Conservation (phyloP, 352 stramenopile genomes). For the Plasmopara viticola region DNA sequence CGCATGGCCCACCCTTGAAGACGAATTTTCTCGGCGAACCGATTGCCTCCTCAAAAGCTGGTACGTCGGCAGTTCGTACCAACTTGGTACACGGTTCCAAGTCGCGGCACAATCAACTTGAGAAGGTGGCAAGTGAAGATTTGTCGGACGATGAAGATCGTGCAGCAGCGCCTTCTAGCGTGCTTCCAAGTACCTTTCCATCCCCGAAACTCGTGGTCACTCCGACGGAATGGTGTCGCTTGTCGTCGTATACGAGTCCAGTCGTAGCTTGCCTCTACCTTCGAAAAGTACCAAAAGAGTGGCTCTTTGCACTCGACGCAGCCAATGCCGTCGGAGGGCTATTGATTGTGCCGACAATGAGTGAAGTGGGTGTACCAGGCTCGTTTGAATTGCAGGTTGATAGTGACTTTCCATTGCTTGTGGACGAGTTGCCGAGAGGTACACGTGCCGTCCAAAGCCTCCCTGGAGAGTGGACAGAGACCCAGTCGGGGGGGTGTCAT, state of each 20-base stretch:
- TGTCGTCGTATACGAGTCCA: conserved; percentile 54
- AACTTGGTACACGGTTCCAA: neutral
- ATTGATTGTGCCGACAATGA: conserved; percentile 70
- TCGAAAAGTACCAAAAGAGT: conserved; percentile 57
- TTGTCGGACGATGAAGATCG: conserved; percentile 20
- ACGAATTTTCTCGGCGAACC: conserved; percentile 70
- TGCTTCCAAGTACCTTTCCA: conserved; percentile 24
- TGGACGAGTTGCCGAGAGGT: conserved; percentile 49
- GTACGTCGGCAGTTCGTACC: conserved; percentile 23
- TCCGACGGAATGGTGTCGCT: conserved; percentile 65
- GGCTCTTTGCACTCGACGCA: conserved; percentile 29
- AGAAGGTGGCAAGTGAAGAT: conserved; percentile 1
- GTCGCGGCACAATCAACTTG: no score
- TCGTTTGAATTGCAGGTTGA: conserved; percentile 86
- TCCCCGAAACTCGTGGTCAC: conserved; percentile 60
- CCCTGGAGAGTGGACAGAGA: conserved; percentile 66
- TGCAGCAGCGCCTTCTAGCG: conserved; percentile 5
- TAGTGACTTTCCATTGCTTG: conserved; percentile 59
- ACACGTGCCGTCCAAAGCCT: conserved; percentile 67
- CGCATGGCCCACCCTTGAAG: conserved; percentile 37
- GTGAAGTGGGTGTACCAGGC: conserved; percentile 57
- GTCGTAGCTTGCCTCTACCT: conserved; percentile 56
- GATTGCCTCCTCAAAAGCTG: conserved; percentile 40
- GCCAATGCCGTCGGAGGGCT: conserved; percentile 33
- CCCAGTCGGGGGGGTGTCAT: conserved; percentile 64